Percentiles rank a stretch among this genome's conserved stretches.
phyloP scores from a whole-genome alignment of 2,329 filamentous ascomycete species.

The Daldinia sp. region DNA sequence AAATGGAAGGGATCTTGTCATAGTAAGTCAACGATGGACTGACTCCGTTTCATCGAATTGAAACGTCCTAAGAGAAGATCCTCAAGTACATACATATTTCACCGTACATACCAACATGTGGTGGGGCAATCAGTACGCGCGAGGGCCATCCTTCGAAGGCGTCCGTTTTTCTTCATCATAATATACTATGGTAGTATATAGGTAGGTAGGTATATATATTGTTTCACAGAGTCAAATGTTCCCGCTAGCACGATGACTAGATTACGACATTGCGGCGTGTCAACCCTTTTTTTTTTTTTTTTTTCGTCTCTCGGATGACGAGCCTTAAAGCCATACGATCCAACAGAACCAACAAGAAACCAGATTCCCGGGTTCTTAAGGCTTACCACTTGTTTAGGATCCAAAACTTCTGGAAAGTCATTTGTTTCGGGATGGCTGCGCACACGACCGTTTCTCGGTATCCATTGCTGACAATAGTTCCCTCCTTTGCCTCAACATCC shows the following conservation, averaged over 20 bases:
- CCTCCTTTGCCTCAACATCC: too few species aligned
- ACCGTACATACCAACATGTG: background rate
- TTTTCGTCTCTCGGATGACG: background rate
- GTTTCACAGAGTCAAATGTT: conserved; percentile 6
- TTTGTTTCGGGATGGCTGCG: conserved; percentile 26
- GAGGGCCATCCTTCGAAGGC: background rate
- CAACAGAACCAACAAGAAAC: conserved; percentile 1
- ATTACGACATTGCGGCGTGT: conserved; percentile 2
- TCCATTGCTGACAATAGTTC: conserved; percentile 20
- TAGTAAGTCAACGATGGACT: conserved; percentile 31
- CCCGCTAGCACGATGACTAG: conserved; percentile 5
- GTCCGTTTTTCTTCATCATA: background rate
- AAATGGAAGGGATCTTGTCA: conserved; percentile 12
- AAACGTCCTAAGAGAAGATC: conserved; percentile 10
- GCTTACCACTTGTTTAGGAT: conserved; percentile 3
- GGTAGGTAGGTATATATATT: background rate
- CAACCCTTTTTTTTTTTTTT: conserved; percentile 9
- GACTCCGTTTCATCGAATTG: conserved; percentile 29
- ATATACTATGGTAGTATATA: background rate
- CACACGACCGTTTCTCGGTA: conserved; percentile 8
- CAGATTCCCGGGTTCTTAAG: conserved; percentile 5
- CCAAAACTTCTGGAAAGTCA: conserved; percentile 24
- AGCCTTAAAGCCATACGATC: conserved; percentile 3
- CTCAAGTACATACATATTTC: background rate
- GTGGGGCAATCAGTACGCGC: too few species aligned